Conservation (phyloP, 495 filamentous ascomycete species). For the Sordaria brevicollis region DNA sequence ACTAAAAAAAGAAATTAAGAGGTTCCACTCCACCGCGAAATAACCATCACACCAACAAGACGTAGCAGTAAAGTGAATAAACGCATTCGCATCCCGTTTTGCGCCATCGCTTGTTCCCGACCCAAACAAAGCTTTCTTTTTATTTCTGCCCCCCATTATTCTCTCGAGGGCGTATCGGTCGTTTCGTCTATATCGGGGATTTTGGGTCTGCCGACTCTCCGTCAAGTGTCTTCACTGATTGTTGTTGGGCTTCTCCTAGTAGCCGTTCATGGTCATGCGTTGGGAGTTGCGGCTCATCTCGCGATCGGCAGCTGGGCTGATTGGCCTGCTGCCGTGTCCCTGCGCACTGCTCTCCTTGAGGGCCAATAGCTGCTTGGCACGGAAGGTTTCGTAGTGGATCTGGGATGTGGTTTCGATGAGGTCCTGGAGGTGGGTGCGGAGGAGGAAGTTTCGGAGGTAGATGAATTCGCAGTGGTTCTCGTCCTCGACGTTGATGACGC, state of each 20-base stretch:
- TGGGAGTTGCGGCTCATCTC: conserved; percentile 95
- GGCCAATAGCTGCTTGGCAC: conserved; percentile 94
- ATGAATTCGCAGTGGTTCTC: conserved; percentile 99
- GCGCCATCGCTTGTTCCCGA: background rate
- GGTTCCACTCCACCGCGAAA: background rate
- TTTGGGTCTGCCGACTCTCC: background rate
- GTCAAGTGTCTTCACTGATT: conserved; percentile 7
- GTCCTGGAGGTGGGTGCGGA: conserved; percentile 91
- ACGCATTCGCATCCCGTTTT: background rate
- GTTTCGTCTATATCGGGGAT: background rate
- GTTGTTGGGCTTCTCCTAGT: conserved; percentile 39
- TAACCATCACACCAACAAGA: background rate
- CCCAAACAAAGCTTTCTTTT: background rate
- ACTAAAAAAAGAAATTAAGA: background rate
- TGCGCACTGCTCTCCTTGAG: conserved; percentile 95
- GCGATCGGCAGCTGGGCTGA: conserved; percentile 85
- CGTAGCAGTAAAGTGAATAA: background rate
- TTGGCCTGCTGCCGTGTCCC: conserved; percentile 79
- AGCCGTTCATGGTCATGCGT: conserved; percentile 96
- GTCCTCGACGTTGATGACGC: conserved; percentile 98
- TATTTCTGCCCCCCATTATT: background rate
- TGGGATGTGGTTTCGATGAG: conserved; percentile 99
- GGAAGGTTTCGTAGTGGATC: conserved; percentile 99
- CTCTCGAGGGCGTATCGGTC: background rate
- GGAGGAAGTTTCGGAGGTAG: conserved; percentile 95